Evolutionary conservation across 495 filamentous ascomycete species (phyloP).

Genomic region (Neurospora sp.): DNA sequence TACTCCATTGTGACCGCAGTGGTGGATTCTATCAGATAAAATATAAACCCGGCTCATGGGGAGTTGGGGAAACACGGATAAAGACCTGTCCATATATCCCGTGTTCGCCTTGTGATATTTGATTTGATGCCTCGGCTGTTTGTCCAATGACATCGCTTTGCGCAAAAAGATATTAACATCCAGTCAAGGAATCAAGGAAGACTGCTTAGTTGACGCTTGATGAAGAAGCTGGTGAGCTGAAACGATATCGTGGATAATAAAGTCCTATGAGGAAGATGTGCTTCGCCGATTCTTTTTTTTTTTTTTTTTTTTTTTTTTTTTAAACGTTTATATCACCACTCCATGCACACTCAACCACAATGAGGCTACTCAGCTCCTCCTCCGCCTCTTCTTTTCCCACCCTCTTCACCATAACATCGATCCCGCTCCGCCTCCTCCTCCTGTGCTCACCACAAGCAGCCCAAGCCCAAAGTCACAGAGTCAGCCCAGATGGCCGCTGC

Average conservation of each 20-base stretch:
- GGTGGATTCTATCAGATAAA: no score
- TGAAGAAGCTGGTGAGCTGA: neutral
- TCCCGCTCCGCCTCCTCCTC: neutral
- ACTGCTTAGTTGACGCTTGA: neutral
- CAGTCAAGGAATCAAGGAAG: neutral
- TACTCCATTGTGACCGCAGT: no score
- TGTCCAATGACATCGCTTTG: neutral
- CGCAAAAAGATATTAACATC: neutral
- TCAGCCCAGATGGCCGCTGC: constrained; percentile 38
- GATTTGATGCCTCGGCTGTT: neutral
- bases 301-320: no score
- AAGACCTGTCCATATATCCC: neutral
- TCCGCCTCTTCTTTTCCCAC: neutral
- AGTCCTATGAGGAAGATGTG: neutral
- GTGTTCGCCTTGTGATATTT: neutral
- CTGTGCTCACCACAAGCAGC: neutral
- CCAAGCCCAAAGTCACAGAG: neutral
- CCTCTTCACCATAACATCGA: neutral
- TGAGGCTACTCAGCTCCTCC: neutral
- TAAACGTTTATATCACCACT: neutral
- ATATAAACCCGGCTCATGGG: neutral
- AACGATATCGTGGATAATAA: neutral
- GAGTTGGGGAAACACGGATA: neutral
- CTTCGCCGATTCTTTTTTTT: neutral
- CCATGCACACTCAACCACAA: neutral